A percentile compares a stretch with the other conserved stretches of the same genome.
These are phyloP conservation scores for Yamadazyma taylorii DNA, from an alignment of 1,139 yeast species.

Conservation along the genomic window DNA sequence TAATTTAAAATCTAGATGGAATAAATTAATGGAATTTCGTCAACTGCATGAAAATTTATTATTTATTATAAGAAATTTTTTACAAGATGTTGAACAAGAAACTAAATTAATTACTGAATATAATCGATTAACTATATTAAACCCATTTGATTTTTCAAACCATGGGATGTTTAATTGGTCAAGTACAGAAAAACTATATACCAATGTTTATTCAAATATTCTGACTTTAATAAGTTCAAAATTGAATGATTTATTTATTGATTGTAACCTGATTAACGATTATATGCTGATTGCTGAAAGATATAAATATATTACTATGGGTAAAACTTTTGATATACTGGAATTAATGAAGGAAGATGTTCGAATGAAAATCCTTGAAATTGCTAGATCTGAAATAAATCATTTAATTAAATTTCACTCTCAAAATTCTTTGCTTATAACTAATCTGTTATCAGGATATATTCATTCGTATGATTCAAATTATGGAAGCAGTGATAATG, in stretches of 20 bases:
- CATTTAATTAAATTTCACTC: conserved; percentile 12
- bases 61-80: conserved; percentile 33
- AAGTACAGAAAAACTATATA: conserved; percentile 30
- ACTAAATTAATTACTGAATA: conserved; percentile 32
- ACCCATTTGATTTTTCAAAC: conserved; percentile 34
- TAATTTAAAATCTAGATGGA: conserved; percentile 47
- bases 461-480: conserved; percentile 4
- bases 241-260: conserved; percentile 27
- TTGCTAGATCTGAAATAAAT: conserved; percentile 32
- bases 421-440: neutral
- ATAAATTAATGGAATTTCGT: conserved; percentile 48
- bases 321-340: conserved; percentile 20
- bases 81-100: conserved; percentile 16
- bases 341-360: conserved; percentile 36
- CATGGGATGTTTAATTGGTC: conserved; percentile 37
- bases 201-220: conserved; percentile 21
- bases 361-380: conserved; percentile 31
- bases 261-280: conserved; percentile 30
- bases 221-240: conserved; percentile 23
- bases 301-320: conserved; percentile 19
- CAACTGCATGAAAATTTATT: conserved; percentile 55
- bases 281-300: conserved; percentile 29
- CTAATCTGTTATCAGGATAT: neutral
- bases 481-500: neutral
- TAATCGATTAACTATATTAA: conserved; percentile 16